Percentiles rank a stretch among this genome's conserved stretches.
phyloP scores from a whole-genome alignment of 352 stramenopile species.

The Thalassiosira livingstoniorum region DNA sequence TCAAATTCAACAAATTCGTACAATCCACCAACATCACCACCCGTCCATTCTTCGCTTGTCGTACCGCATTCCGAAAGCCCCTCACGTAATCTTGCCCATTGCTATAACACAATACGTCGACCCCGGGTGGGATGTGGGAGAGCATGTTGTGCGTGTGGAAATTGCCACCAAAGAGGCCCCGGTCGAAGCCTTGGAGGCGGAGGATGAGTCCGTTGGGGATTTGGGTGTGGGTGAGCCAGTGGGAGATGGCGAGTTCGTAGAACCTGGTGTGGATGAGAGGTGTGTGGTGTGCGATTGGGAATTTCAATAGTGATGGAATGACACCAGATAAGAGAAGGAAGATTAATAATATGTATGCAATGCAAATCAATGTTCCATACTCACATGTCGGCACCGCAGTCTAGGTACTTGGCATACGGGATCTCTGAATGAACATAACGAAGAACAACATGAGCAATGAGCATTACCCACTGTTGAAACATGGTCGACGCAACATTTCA shows the following conservation, averaged over 20 bases:
- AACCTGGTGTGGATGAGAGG: slow-evolving; percentile 57
- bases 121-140: slow-evolving; percentile 80
- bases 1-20: slow-evolving; percentile 85
- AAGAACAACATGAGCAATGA: no score
- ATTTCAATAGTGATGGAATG: background rate
- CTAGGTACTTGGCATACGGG: slow-evolving; percentile 88
- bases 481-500: no score
- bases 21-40: slow-evolving; percentile 86
- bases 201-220: slow-evolving; percentile 85
- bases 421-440: slow-evolving; percentile 84
- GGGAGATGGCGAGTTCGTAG: slow-evolving; percentile 81
- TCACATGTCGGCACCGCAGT: slow-evolving; percentile 85
- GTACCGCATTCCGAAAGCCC: slow-evolving; percentile 84
- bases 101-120: slow-evolving; percentile 87
- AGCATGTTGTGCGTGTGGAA: slow-evolving; percentile 89
- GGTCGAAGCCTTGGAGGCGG: slow-evolving; percentile 86
- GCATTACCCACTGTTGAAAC: no score
- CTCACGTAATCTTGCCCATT: slow-evolving; percentile 86
- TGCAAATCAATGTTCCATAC: slow-evolving; percentile 15
- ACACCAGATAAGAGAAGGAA: background rate
- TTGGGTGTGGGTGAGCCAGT: slow-evolving; percentile 82
- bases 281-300: background rate
- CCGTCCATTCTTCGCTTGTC: slow-evolving; percentile 75
- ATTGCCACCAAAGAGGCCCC: slow-evolving; percentile 86
- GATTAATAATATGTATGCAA: background rate